Conservation (phyloP, 306 rosid genomes). For the Medicago ruthenica region DNA sequence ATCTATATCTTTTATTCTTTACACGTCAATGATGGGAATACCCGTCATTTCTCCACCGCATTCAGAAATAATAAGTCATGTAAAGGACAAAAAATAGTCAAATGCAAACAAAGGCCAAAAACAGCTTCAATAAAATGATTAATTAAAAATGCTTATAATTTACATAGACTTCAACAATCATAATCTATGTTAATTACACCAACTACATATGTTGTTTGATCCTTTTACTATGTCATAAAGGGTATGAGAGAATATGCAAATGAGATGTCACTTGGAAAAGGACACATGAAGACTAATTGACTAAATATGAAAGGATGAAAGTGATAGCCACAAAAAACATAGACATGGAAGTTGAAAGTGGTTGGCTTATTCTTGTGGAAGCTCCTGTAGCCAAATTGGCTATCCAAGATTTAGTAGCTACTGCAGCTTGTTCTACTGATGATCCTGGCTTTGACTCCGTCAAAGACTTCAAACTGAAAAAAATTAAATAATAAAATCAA, state of each 20-base stretch:
- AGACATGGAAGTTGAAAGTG: slow-evolving; percentile 35
- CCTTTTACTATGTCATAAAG: slow-evolving; percentile 24
- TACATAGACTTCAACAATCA: slow-evolving; percentile 30
- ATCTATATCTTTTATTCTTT: slow-evolving; percentile 25
- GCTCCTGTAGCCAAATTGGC: slow-evolving; percentile 75
- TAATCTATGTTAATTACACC: slow-evolving; percentile 20
- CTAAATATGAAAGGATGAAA: slow-evolving; percentile 46
- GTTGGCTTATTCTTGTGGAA: slow-evolving; percentile 40
- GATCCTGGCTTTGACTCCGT: slow-evolving; percentile 51
- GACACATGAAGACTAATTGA: slow-evolving; percentile 27
- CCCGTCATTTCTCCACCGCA: slow-evolving; percentile 23
- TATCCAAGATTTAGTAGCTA: slow-evolving; percentile 64
- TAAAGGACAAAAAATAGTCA: neutral
- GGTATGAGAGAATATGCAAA: slow-evolving; percentile 10
- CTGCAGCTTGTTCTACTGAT: slow-evolving; percentile 56
- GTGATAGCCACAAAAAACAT: slow-evolving; percentile 43
- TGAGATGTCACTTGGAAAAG: slow-evolving; percentile 24
- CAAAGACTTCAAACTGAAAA: slow-evolving; percentile 65
- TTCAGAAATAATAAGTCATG: neutral
- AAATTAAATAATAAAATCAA: neutral
- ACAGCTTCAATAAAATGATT: slow-evolving; percentile 33
- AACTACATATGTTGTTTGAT: neutral
- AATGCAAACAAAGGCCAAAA: neutral
- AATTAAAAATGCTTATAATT: slow-evolving; percentile 41
- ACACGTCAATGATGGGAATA: slow-evolving; percentile 15